phyloP scores from a whole-genome alignment of 306 rosid species.

The Fagus sylvatica region DNA sequence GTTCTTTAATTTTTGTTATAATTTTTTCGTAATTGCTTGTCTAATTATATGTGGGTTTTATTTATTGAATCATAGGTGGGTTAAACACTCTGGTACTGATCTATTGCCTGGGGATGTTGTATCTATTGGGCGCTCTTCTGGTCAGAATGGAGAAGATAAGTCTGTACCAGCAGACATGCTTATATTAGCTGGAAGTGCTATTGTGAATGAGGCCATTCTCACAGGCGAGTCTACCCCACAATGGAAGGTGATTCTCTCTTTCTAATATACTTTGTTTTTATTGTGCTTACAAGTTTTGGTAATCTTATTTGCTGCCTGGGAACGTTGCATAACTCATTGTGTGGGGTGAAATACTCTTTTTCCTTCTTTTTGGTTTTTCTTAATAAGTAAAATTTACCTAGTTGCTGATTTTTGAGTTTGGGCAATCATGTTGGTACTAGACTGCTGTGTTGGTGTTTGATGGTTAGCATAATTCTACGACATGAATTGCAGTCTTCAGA shows the following conservation, averaged over 20 bases:
- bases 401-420: not conserved
- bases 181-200: constrained; percentile 91
- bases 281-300: constrained; percentile 1
- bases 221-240: constrained; percentile 99
- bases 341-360: constrained; percentile 5
- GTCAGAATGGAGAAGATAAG: constrained; percentile 88
- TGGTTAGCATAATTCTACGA: not conserved
- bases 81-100: constrained; percentile 81
- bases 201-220: constrained; percentile 97
- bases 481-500: not conserved
- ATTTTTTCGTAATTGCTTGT: constrained; percentile 15
- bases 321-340: no score
- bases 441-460: not conserved
- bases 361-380: not conserved
- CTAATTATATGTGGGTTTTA: not conserved
- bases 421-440: not conserved
- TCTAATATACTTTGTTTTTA: constrained; percentile 34
- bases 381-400: not conserved
- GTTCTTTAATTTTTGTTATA: constrained; percentile 19
- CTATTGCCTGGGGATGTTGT: constrained; percentile 98
- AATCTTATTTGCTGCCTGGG: not conserved
- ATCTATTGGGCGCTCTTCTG: constrained; percentile 86
- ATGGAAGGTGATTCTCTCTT: constrained; percentile 83
- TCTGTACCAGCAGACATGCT: constrained; percentile 99
- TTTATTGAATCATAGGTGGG: constrained; percentile 68